phyloP scores from a whole-genome alignment of 805 yeast genomes.

The Saccharomyces kudriavzevii region DNA sequence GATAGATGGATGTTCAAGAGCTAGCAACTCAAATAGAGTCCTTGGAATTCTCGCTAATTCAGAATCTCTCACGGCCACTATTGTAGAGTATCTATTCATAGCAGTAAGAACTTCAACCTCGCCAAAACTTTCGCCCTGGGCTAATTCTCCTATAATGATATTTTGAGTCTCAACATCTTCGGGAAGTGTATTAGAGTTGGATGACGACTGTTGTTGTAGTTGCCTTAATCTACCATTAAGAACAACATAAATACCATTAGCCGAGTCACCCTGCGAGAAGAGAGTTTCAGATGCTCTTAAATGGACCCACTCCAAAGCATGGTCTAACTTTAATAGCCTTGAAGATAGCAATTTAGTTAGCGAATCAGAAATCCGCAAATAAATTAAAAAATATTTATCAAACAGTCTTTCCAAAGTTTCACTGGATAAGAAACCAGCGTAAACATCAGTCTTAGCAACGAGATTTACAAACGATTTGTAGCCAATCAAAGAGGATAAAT shows the following conservation, averaged over 20 bases:
- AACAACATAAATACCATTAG: constrained; percentile 86
- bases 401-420: constrained; percentile 53
- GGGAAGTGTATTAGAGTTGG: background rate
- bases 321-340: constrained; percentile 68
- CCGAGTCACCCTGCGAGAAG: constrained; percentile 74
- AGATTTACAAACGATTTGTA: constrained; percentile 70
- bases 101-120: constrained; percentile 91
- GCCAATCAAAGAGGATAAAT: constrained; percentile 71
- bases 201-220: constrained; percentile 22
- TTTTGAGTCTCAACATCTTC: constrained; percentile 3
- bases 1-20: constrained; percentile 77
- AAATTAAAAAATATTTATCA: constrained; percentile 69
- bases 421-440: constrained; percentile 66
- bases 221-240: constrained; percentile 82
- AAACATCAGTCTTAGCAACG: constrained; percentile 50
- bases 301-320: constrained; percentile 92
- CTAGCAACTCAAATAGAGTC: constrained; percentile 75
- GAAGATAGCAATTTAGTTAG: constrained; percentile 60
- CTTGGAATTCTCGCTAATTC: constrained; percentile 92
- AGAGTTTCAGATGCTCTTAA: constrained; percentile 76
- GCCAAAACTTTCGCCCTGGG: constrained; percentile 92
- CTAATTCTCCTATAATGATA: constrained; percentile 61
- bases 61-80: constrained; percentile 85
- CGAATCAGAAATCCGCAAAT: constrained; percentile 68
- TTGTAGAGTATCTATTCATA: constrained; percentile 55